These are phyloP conservation scores for Aspergillus steynii DNA, from an alignment of 495 filamentous ascomycete genomes.

Conservation along the genomic window DNA sequence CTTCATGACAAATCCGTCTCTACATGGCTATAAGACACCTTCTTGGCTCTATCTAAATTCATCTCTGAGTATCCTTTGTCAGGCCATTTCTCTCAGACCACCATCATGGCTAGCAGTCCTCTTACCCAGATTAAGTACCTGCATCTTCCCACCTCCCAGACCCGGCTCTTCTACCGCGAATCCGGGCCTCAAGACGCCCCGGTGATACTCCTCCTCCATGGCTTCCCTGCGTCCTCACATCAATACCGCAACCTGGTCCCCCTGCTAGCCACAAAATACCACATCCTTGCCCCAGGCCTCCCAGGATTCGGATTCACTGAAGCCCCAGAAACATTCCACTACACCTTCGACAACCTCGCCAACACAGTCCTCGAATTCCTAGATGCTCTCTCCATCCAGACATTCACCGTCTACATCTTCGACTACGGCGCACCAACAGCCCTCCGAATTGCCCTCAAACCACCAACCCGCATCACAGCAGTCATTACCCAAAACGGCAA, in stretches of 20 bases:
- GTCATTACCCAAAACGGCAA: constrained; percentile 67
- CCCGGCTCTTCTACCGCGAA: constrained; percentile 53
- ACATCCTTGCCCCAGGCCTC: constrained; percentile 61
- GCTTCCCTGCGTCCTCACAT: constrained; percentile 63
- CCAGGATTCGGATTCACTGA: constrained; percentile 64
- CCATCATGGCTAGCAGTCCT: too few species aligned
- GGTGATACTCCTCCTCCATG: constrained; percentile 61
- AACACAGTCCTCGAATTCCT: constrained; percentile 50
- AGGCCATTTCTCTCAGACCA: too few species aligned
- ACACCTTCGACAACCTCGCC: constrained; percentile 52
- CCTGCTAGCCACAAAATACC: constrained; percentile 50
- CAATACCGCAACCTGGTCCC: constrained; percentile 64
- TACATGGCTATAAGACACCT: too few species aligned
- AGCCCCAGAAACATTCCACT: constrained; percentile 47
- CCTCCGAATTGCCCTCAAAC: constrained; percentile 52
- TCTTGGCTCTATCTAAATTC: too few species aligned
- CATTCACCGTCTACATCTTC: constrained; percentile 62
- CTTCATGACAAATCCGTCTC: too few species aligned
- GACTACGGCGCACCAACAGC: constrained; percentile 65
- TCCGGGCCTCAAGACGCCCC: constrained; percentile 40
- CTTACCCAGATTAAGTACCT: too few species aligned
- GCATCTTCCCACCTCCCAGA: not conserved
- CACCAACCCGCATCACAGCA: constrained; percentile 47
- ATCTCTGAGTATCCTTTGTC: too few species aligned
- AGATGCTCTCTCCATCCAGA: constrained; percentile 41